Evolutionary conservation across 768 basidiomycete species (phyloP), one percentile per base, ranked within the genome.

Genomic region (Pleurotus cornucopiae): DNA sequence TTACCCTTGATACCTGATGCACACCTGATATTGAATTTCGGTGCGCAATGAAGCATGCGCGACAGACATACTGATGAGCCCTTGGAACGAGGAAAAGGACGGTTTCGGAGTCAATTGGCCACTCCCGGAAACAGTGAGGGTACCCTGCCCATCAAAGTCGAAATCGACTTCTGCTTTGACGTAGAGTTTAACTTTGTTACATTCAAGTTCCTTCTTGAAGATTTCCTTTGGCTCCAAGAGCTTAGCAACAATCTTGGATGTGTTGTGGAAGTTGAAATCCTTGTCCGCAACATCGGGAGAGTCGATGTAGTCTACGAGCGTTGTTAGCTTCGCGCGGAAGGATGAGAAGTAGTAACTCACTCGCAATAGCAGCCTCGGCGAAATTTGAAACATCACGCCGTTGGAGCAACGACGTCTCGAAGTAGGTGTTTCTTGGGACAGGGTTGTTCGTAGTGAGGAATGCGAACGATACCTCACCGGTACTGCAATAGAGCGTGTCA

Each of bases 101-200:
- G 51, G 51, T 20, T 51, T 51, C 34, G 51, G 51, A 13, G 26
- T 14, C 51, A 53, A n/a, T 20, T 34, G n/a, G 6, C 51, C 51
- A 53, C 39, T 18, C 5, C 51, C 51, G 9, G 51, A 40, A 40
- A 53, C 51, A 53, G 41, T 39, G 20, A 53, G 26, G 14, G 51
- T 53, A 12, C 51, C 51, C 16, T 23, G n/a, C 4, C 51, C 51
- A 23, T 53, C 39, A n/a, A 53, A 53, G 7, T 53, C 39, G 26
- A 53, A 53, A 21, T 53, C 51, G 14, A 53, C 51, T 21, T 53
- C 51, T 18, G 51, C 51, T 25, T 53, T 53, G 18, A 41, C 37
- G 14, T 53, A 53, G 4, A 53, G n/a, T 39, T 53, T 53, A 18
- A 53, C 21, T 12, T 41, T 53, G 3, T 53, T n/a, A 21, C 51